Percentiles rank a stretch among this genome's conserved stretches.
These are phyloP conservation scores for Puya raimondii DNA, from an alignment of 176 grass and related monocot genomes.

Conservation along the genomic window DNA sequence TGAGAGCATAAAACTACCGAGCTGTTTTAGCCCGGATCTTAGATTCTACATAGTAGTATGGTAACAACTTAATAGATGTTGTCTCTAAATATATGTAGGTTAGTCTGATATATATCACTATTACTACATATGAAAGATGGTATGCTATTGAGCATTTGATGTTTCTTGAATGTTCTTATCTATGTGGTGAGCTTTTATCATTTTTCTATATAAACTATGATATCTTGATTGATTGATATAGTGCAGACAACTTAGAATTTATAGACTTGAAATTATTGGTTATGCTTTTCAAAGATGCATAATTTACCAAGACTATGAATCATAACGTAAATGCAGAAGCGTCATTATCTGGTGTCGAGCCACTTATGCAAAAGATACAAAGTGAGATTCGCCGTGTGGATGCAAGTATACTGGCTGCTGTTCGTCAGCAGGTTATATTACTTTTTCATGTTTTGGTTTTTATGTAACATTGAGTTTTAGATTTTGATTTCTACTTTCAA, in stretches of 20 bases:
- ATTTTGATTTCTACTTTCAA: constrained; percentile 1
- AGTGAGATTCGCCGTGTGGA: constrained; percentile 95
- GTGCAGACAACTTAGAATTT: no score
- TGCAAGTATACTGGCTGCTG: constrained; percentile 83
- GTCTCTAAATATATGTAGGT: no score
- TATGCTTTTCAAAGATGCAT: background rate
- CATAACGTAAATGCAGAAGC: constrained; percentile 48
- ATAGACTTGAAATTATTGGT: no score
- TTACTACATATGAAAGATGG: no score
- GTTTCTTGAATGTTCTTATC: background rate
- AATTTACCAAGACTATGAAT: background rate
- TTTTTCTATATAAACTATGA: background rate
- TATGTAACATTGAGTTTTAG: background rate
- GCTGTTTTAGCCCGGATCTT: no score
- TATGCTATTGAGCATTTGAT: background rate
- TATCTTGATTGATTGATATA: background rate
- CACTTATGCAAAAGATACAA: constrained; percentile 99
- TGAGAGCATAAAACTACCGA: no score
- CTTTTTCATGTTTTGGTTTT: background rate
- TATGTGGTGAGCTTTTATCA: background rate
- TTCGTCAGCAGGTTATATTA: constrained; percentile 76
- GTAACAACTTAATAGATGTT: no score
- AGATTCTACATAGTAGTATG: no score
- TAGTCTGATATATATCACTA: no score
- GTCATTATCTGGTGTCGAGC: constrained; percentile 83